Conservation (phyloP, 371 early-diverging fungal species). For the Coemansia sp. region DNA sequence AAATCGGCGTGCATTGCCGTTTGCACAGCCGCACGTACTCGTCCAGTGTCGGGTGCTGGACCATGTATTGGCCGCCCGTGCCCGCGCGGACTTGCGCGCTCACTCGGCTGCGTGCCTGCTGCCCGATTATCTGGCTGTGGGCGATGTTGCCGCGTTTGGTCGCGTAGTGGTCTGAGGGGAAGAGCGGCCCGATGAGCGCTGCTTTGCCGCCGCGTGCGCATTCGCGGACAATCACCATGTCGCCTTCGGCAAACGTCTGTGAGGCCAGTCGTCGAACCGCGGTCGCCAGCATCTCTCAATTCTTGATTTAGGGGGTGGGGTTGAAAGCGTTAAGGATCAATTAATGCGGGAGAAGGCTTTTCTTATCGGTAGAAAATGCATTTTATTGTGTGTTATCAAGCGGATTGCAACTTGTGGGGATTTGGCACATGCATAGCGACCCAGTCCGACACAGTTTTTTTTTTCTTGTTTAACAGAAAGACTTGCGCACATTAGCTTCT, state of each 20-base stretch:
- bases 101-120: conserved; percentile 54
- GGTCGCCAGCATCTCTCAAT: not conserved
- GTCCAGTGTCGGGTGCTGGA: conserved; percentile 70
- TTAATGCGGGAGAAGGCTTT: too few species aligned
- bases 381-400: too few species aligned
- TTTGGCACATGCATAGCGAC: too few species aligned
- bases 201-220: conserved; percentile 16
- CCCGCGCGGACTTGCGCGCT: conserved; percentile 51
- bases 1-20: conserved; percentile 70
- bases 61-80: conserved; percentile 53
- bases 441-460: too few species aligned
- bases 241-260: conserved; percentile 25
- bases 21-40: conserved; percentile 66
- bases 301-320: not conserved
- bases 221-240: conserved; percentile 37
- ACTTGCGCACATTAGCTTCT: too few species aligned
- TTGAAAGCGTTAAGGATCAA: not conserved
- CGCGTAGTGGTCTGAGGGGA: not conserved
- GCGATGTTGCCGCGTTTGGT: conserved; percentile 51
- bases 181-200: conserved; percentile 26
- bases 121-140: conserved; percentile 59
- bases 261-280: not conserved
- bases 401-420: too few species aligned
- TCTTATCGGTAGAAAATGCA: too few species aligned
- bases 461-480: too few species aligned